phyloP scores from a whole-genome alignment of 2,329 filamentous ascomycete genomes.

The Fusarium keratoplasticum region DNA sequence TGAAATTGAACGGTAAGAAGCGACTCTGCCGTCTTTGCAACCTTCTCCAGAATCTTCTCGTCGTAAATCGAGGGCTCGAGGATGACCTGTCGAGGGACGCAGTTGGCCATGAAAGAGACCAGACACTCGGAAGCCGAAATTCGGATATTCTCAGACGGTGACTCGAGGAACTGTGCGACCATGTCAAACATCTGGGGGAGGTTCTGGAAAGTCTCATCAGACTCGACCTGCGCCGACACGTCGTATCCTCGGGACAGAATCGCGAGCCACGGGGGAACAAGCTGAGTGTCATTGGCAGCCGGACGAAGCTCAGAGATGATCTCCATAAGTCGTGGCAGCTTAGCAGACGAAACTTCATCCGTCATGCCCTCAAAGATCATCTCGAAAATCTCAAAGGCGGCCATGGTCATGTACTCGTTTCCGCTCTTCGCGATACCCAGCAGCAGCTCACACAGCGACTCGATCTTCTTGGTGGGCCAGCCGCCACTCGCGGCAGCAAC shows the following conservation, averaged over 20 bases:
- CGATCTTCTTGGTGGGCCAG: conserved; percentile 97
- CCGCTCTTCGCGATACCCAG: conserved; percentile 89
- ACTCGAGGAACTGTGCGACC: conserved; percentile 84
- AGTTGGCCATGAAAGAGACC: conserved; percentile 92
- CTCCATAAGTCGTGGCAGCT: conserved; percentile 88
- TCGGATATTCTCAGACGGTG: conserved; percentile 90
- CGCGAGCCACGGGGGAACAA: conserved; percentile 96
- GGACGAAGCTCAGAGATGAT: conserved; percentile 93
- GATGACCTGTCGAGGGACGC: conserved; percentile 84
- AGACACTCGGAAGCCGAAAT: conserved; percentile 95
- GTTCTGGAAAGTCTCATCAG: conserved; percentile 92
- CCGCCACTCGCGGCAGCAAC: conserved; percentile 88
- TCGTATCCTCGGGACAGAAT: conserved; percentile 95
- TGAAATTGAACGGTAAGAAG: conserved; percentile 92
- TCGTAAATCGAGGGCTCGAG: conserved; percentile 92
- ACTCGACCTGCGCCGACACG: conserved; percentile 87
- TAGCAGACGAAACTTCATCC: conserved; percentile 87
- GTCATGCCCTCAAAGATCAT: conserved; percentile 94
- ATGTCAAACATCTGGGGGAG: conserved; percentile 86
- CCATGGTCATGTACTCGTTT: conserved; percentile 97
- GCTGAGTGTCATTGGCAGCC: conserved; percentile 91
- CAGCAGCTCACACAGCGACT: conserved; percentile 88
- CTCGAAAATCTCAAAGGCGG: conserved; percentile 96
- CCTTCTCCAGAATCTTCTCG: conserved; percentile 86
- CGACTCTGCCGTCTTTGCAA: conserved; percentile 78